phyloP scores from a whole-genome alignment of 768 basidiomycete genomes.

The Serendipita sp. region DNA sequence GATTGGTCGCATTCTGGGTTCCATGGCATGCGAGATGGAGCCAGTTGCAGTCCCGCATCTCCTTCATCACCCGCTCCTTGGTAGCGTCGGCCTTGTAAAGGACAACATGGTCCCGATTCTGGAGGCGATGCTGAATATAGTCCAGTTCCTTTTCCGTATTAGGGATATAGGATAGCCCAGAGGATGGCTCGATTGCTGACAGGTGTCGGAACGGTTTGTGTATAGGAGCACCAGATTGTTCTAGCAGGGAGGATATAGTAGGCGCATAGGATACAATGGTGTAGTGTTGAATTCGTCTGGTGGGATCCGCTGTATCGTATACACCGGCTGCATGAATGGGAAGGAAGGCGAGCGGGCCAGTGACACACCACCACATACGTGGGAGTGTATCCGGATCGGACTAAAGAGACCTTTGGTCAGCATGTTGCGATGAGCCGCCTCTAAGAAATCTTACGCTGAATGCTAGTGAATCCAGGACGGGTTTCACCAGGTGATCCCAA shows the following conservation, averaged over 20 bases:
- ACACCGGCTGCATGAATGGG: neutral
- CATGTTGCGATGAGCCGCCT: neutral
- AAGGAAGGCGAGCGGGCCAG: neutral
- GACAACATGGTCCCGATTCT: neutral
- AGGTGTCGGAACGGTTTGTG: neutral
- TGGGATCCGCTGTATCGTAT: neutral
- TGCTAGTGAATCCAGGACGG: neutral
- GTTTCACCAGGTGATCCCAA: neutral
- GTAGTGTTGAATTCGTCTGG: neutral
- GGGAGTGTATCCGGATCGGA: neutral
- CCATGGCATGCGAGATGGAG: conserved; percentile 21
- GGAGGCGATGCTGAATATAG: neutral
- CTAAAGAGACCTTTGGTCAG: neutral
- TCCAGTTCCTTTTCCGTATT: neutral
- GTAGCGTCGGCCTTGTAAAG: no score
- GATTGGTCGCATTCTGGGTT: conserved; percentile 8
- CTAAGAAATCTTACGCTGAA: neutral
- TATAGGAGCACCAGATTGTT: neutral
- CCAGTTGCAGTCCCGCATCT: conserved; percentile 6
- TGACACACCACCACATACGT: neutral
- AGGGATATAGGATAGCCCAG: neutral
- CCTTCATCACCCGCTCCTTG: no score
- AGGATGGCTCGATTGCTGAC: neutral
- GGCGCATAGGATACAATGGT: neutral
- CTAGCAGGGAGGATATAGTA: neutral